Evolutionary conservation across 768 basidiomycete species (phyloP), one percentile per base, ranked within the genome.

Genomic region (Boletus vermiculosoides): DNA sequence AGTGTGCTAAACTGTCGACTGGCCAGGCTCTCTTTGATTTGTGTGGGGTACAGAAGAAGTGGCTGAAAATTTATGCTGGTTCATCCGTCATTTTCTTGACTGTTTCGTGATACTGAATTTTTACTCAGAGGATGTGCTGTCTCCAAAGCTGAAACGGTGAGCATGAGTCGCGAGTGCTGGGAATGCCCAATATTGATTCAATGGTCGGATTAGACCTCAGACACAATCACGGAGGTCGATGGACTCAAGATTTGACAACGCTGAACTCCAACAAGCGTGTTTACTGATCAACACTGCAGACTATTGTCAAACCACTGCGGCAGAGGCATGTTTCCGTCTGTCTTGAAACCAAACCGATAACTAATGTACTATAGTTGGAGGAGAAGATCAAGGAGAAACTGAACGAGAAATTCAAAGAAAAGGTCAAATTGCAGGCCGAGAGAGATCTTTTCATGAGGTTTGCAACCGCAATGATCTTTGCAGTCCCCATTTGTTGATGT

Each of bases 261-360:
- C 78, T 4, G 87, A 94, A 57, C 71, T 98, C 33, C 86, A 84
- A 64, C 91, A 90, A 59, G 85, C 91, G 0, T 94, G 92, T 68
- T 76, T 93, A n/a, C 74, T 96, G 25, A 86, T 99, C 67, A 98
- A 99, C 66, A 99, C 97, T 0, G 96, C 95, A 1, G 95, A 98
- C 68, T 99, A 98, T 69, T 99, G 97, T 67, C 90, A 94, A 60
- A 85, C 83, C 1, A 99, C 96, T 3, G 92, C 95, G 1, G 67
- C 85, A 20, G 93, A 97, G 82, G 94, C 88, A 63, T 11, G 77
- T 57, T 12, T 51, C 33, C 2, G 36, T 47, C 20, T 13, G 9
- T 39, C 10, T 36, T 41, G 20, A 1, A 23, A 22, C 15, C 10
- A 2, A 40, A 53, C 34, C 20, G 31, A 53, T 42, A 20, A 31